A percentile compares a stretch with the other conserved stretches of the same genome.
These are phyloP conservation scores for Ogataea philodendri DNA, from an alignment of 805 yeast species.

Conservation along the genomic window DNA sequence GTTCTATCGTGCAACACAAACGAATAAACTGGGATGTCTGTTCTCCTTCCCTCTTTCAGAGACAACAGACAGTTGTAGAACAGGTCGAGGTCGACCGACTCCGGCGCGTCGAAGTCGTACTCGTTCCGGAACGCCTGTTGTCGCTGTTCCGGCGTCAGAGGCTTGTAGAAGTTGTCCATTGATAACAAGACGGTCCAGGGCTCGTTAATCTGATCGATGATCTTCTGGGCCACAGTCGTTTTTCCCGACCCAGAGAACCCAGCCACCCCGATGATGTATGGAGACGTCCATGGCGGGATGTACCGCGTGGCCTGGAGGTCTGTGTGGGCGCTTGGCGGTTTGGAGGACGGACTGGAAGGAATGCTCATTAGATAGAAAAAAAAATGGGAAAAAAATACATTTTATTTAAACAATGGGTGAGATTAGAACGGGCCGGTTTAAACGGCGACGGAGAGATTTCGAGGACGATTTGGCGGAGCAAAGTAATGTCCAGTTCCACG, in stretches of 20 bases:
- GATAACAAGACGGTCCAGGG: slow-evolving; percentile 94
- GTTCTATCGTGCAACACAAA: slow-evolving; percentile 62
- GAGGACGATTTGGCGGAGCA: slow-evolving; percentile 5
- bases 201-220: slow-evolving; percentile 72
- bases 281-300: slow-evolving; percentile 86
- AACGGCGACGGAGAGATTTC: slow-evolving; percentile 7
- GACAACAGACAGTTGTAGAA: slow-evolving; percentile 60
- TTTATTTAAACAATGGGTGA: slow-evolving; percentile 7
- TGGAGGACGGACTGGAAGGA: slow-evolving; percentile 1
- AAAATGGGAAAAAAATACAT: not conserved
- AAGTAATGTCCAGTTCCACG: no score
- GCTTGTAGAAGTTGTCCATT: slow-evolving; percentile 87
- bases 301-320: slow-evolving; percentile 36
- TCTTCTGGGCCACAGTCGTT: slow-evolving; percentile 82
- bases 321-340: slow-evolving; percentile 8
- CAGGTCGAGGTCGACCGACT: slow-evolving; percentile 76
- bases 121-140: slow-evolving; percentile 62
- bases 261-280: slow-evolving; percentile 84
- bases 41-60: slow-evolving; percentile 67
- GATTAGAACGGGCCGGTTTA: slow-evolving; percentile 7
- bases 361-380: not conserved
- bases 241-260: slow-evolving; percentile 91
- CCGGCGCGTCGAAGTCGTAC: slow-evolving; percentile 85
- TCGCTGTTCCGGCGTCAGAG: slow-evolving; percentile 61
- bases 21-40: slow-evolving; percentile 69